These are phyloP conservation scores for Cyberlindnera euphorbiae DNA, from an alignment of 805 yeast genomes.

Conservation along the genomic window DNA sequence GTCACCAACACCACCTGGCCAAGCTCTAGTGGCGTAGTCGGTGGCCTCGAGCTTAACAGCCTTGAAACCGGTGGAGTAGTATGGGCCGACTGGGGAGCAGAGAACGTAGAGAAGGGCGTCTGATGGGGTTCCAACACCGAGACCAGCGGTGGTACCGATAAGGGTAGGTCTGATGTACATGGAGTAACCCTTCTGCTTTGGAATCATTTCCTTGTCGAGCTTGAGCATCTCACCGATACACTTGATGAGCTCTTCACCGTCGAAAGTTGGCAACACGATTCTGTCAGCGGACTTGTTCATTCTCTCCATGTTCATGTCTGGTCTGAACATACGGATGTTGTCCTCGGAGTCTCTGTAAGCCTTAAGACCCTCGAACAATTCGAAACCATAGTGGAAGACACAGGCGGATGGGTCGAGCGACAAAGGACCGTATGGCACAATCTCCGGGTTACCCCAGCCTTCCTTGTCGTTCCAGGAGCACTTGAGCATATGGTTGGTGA, in stretches of 20 bases:
- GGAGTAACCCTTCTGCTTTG: slow-evolving; percentile 83
- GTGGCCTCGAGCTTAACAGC: slow-evolving; percentile 94
- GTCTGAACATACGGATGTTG: slow-evolving; percentile 78
- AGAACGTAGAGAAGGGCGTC: slow-evolving; percentile 81
- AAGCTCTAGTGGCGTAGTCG: slow-evolving; percentile 93
- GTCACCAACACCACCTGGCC: slow-evolving; percentile 99
- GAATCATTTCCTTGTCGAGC: slow-evolving; percentile 74
- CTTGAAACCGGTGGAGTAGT: slow-evolving; percentile 91
- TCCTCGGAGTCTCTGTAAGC: slow-evolving; percentile 71
- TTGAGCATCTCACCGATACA: slow-evolving; percentile 71
- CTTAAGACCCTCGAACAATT: slow-evolving; percentile 92
- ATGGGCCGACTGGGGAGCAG: slow-evolving; percentile 96
- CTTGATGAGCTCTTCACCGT: slow-evolving; percentile 69
- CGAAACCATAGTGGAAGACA: slow-evolving; percentile 94
- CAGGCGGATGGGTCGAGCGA: slow-evolving; percentile 80
- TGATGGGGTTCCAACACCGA: slow-evolving; percentile 83
- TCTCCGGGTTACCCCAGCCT: slow-evolving; percentile 91
- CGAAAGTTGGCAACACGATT: slow-evolving; percentile 85
- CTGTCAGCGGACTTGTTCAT: slow-evolving; percentile 86
- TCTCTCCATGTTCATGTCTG: slow-evolving; percentile 87
- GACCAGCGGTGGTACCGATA: slow-evolving; percentile 85
- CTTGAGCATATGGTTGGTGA: slow-evolving; percentile 86
- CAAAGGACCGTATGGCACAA: slow-evolving; percentile 77
- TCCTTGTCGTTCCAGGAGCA: slow-evolving; percentile 70
- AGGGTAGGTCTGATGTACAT: slow-evolving; percentile 91